Percentiles rank a stretch among this genome's conserved stretches.
Evolutionary conservation across 768 basidiomycete genomes (phyloP).

Genomic region (Leccinum truebloodii): DNA sequence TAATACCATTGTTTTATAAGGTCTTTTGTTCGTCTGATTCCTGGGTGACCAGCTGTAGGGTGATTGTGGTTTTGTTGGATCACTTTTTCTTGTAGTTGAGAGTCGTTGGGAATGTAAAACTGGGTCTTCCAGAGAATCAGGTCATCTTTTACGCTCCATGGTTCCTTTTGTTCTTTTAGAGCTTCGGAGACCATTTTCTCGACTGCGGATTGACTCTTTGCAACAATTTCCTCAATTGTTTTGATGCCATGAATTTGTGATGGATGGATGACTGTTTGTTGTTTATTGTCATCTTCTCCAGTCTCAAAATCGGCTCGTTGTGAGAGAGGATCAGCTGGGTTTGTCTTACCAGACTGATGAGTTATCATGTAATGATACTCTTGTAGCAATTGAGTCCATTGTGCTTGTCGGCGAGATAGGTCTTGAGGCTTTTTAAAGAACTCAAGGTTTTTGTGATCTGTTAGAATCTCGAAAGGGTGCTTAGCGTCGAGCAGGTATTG

Average conservation of each 20-base stretch:
- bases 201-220: fast-evolving
- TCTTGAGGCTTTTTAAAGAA: slow-evolving; percentile 29
- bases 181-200: no score
- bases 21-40: neutral
- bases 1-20: neutral
- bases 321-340: neutral
- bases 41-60: neutral
- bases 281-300: neutral
- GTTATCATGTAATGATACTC: neutral
- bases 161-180: no score
- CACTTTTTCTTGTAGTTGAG: neutral
- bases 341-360: neutral
- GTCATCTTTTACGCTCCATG: neutral
- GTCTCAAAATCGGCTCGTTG: neutral
- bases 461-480: slow-evolving; percentile 23
- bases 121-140: neutral
- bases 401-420: neutral
- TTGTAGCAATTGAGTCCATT: neutral
- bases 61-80: neutral
- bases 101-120: neutral
- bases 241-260: no score
- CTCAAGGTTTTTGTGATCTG: slow-evolving; percentile 43
- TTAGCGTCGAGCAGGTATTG: slow-evolving; percentile 1
- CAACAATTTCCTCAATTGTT: no score
- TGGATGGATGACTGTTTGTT: neutral